A percentile compares a stretch with the other conserved stretches of the same genome.
These are phyloP conservation scores for Podospora pseudoanserina DNA, from an alignment of 495 filamentous ascomycete species.

Conservation along the genomic window DNA sequence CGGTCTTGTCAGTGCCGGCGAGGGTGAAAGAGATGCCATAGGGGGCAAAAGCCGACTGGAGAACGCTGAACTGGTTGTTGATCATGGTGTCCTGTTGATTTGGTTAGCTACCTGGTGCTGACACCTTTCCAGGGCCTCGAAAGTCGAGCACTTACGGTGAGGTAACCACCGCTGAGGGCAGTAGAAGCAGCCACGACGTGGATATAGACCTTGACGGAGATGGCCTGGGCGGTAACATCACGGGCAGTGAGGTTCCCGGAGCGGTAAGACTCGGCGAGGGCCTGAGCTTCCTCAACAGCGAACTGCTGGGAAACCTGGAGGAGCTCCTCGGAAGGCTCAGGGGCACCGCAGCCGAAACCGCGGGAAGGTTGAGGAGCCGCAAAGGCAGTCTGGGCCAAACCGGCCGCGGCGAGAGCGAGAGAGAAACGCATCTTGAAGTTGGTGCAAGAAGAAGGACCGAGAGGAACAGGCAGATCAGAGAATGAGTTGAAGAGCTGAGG, in stretches of 20 bases:
- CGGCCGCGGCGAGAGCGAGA: conserved; percentile 28
- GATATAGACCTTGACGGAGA: conserved; percentile 55
- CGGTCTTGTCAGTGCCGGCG: conserved; percentile 49
- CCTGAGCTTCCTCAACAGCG: conserved; percentile 25
- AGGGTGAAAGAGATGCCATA: conserved; percentile 54
- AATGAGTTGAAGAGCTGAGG: conserved; percentile 2
- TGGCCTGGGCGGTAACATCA: conserved; percentile 19
- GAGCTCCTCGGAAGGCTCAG: conserved; percentile 39
- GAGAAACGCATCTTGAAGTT: conserved; percentile 39
- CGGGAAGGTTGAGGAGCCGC: conserved; percentile 20
- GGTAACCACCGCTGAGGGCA: conserved; percentile 43
- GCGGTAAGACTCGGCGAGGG: conserved; percentile 8
- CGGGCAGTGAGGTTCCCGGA: not conserved
- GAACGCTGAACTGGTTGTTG: conserved; percentile 40
- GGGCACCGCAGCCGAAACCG: conserved; percentile 38
- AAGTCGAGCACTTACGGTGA: conserved; percentile 39
- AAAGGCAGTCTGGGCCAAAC: conserved; percentile 30
- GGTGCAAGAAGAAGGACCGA: conserved; percentile 2
- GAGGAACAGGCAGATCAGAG: conserved; percentile 9
- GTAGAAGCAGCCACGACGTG: conserved; percentile 55
- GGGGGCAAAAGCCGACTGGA: conserved; percentile 51
- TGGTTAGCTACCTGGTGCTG: not conserved
- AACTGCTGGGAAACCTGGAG: conserved; percentile 30
- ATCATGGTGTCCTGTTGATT: conserved; percentile 33
- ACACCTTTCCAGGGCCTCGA: not conserved